Conservation (phyloP, 2,329 filamentous ascomycete species). For the Clonostachys byssicola region DNA sequence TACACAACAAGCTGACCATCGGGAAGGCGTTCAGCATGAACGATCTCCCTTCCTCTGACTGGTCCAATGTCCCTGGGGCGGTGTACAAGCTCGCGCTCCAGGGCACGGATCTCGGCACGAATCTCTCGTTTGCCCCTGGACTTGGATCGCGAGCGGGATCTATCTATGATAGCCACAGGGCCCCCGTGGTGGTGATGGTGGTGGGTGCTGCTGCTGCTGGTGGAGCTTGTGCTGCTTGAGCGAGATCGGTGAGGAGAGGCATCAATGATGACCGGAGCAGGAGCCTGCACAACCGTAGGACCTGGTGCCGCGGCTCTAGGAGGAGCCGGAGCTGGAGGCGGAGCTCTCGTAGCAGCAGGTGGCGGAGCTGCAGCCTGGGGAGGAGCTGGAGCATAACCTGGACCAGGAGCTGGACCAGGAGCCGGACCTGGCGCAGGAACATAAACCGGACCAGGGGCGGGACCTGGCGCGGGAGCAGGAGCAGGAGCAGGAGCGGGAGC, state of each 20-base stretch:
- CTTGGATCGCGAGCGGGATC: slow-evolving; percentile 35
- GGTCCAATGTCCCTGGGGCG: slow-evolving; percentile 18
- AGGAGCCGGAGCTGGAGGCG: slow-evolving; percentile 18
- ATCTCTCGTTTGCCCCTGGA: slow-evolving; percentile 53
- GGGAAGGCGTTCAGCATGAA: slow-evolving; percentile 51
- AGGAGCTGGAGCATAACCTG: slow-evolving; percentile 15
- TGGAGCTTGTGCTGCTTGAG: slow-evolving; percentile 26
- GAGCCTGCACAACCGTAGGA: slow-evolving; percentile 5
- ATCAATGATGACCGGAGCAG: slow-evolving; percentile 23
- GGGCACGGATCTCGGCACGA: slow-evolving; percentile 64
- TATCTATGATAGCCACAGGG: slow-evolving; percentile 14
- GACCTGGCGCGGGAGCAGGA: slow-evolving; percentile 1
- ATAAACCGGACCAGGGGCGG: neutral
- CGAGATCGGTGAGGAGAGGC: slow-evolving; percentile 36
- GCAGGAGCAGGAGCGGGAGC: neutral
- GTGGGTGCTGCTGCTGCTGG: slow-evolving; percentile 22
- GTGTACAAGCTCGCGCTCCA: slow-evolving; percentile 50
- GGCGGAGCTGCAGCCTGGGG: slow-evolving; percentile 3
- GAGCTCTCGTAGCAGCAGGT: slow-evolving; percentile 4
- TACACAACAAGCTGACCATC: slow-evolving; percentile 34
- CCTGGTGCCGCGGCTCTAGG: slow-evolving; percentile 1
- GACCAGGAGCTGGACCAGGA: slow-evolving; percentile 20
- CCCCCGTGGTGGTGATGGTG: slow-evolving; percentile 17
- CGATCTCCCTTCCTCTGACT: slow-evolving; percentile 43
- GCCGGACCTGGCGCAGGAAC: slow-evolving; percentile 1